A percentile compares a stretch with the other conserved stretches of the same genome.
Conservation (phyloP, 192 early-diverging fungal species). For the Backusella tarrabulga region DNA sequence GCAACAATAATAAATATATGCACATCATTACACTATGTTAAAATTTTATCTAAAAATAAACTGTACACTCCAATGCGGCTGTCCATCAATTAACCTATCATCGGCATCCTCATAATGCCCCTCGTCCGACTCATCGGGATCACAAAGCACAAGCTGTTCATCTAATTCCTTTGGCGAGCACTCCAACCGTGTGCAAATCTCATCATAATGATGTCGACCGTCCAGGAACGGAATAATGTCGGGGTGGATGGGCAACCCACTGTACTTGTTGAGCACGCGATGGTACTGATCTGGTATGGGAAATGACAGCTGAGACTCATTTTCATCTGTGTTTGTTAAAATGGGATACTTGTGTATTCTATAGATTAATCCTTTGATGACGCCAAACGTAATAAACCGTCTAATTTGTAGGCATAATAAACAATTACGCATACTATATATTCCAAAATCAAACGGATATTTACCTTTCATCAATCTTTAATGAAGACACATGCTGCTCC, state of each 20-base stretch:
- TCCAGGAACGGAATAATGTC: slow-evolving; percentile 49
- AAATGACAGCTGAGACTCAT: background rate
- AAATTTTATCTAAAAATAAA: slow-evolving; percentile 11
- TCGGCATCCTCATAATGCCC: background rate
- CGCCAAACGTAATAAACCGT: slow-evolving; percentile 89
- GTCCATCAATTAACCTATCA: slow-evolving; percentile 5
- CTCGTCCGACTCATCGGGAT: background rate
- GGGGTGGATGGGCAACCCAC: slow-evolving; percentile 17
- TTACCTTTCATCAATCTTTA: slow-evolving; percentile 82
- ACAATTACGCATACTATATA: no score
- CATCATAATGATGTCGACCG: slow-evolving; percentile 73
- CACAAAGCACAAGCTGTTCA: slow-evolving; percentile 28
- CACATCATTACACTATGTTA: background rate
- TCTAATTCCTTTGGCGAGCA: slow-evolving; percentile 62
- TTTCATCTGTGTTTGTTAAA: slow-evolving; percentile 25
- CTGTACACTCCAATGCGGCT: slow-evolving; percentile 5
- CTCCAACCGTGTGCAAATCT: slow-evolving; percentile 68
- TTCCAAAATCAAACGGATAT: no score
- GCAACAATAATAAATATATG: background rate
- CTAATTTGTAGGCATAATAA: slow-evolving; percentile 35
- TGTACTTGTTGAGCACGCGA: slow-evolving; percentile 26
- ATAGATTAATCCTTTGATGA: slow-evolving; percentile 78
- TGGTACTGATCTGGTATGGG: background rate
- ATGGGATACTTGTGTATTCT: slow-evolving; percentile 93
- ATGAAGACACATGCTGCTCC: slow-evolving; percentile 60